Conservation (phyloP, 225 moss, liverwort and hornwort species). For the Lunularia cruciata region DNA sequence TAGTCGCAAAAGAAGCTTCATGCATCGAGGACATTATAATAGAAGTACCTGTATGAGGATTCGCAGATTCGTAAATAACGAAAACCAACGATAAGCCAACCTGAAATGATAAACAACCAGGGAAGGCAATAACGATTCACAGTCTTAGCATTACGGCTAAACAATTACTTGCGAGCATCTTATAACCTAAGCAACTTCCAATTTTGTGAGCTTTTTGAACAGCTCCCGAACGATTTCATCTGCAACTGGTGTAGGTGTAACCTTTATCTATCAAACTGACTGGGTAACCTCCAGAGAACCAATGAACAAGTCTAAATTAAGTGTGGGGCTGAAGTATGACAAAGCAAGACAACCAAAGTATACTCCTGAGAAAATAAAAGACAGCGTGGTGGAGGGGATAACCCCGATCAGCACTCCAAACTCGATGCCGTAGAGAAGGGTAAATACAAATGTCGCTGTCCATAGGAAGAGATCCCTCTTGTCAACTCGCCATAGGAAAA, state of each 20-base stretch:
- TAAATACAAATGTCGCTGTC: conserved; percentile 62
- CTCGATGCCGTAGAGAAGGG: conserved; percentile 81
- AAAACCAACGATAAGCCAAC: conserved; percentile 83
- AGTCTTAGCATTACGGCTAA: too few relatives aligned
- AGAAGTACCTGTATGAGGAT: conserved; percentile 84
- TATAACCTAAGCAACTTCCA: too few relatives aligned
- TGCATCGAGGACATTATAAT: too few relatives aligned
- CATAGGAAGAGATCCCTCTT: conserved; percentile 85
- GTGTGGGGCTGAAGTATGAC: too few relatives aligned
- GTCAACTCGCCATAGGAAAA: conserved; percentile 84
- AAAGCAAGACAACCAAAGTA: neutral
- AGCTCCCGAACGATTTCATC: neutral
- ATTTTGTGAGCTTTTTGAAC: neutral
- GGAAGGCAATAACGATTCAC: too few relatives aligned
- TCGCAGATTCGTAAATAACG: conserved; percentile 93
- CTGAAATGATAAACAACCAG: conserved; percentile 27
- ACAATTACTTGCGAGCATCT: too few relatives aligned
- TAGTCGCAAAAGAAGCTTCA: neutral
- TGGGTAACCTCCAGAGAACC: neutral
- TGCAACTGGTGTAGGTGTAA: neutral
- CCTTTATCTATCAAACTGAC: too few relatives aligned
- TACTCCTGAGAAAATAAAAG: neutral
- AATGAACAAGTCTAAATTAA: too few relatives aligned
- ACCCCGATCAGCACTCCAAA: conserved; percentile 87
- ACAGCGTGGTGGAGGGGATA: conserved; percentile 13